phyloP scores from a whole-genome alignment of 2,329 filamentous ascomycete genomes.

The Fusarium tjaetaba region DNA sequence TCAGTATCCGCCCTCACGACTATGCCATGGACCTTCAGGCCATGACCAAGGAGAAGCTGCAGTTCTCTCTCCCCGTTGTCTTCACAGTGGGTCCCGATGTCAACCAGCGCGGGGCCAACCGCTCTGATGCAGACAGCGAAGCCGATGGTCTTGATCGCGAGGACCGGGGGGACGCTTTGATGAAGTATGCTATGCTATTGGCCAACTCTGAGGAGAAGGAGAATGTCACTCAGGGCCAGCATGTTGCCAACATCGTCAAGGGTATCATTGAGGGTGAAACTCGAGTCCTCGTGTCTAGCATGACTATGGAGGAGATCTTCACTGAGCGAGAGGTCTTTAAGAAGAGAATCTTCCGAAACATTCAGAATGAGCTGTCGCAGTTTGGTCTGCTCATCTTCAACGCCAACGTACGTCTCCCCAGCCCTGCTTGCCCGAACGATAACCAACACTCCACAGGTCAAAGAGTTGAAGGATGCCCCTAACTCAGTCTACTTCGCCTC shows the following conservation, averaged over 20 bases:
- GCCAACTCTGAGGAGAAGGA: slow-evolving; percentile 68
- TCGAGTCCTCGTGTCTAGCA: slow-evolving; percentile 81
- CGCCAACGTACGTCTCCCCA: slow-evolving; percentile 61
- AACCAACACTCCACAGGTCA: slow-evolving; percentile 55
- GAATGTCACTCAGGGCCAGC: slow-evolving; percentile 54
- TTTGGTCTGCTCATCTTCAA: slow-evolving; percentile 81
- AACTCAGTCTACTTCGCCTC: slow-evolving; percentile 86
- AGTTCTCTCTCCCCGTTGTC: slow-evolving; percentile 83
- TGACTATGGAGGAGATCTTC: slow-evolving; percentile 95
- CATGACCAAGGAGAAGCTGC: slow-evolving; percentile 90
- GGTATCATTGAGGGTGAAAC: slow-evolving; percentile 92
- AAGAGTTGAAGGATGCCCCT: slow-evolving; percentile 85
- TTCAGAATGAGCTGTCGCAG: slow-evolving; percentile 81
- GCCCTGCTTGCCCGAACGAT: no score
- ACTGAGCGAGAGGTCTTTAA: slow-evolving; percentile 82
- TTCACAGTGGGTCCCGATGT: slow-evolving; percentile 88
- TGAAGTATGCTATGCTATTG: slow-evolving; percentile 84
- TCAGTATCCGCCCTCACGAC: slow-evolving; percentile 77
- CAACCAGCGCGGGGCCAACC: slow-evolving; percentile 63
- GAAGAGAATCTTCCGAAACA: slow-evolving; percentile 76
- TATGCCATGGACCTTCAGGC: slow-evolving; percentile 85
- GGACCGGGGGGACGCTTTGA: slow-evolving; percentile 70
- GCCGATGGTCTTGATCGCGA: slow-evolving; percentile 50
- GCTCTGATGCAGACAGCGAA: slow-evolving; percentile 5
- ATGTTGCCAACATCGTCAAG: slow-evolving; percentile 87